Evolutionary conservation across 2,329 filamentous ascomycete species (phyloP), one percentile per base, ranked within the genome.

Genomic region (Sordariomycetes sp.): DNA sequence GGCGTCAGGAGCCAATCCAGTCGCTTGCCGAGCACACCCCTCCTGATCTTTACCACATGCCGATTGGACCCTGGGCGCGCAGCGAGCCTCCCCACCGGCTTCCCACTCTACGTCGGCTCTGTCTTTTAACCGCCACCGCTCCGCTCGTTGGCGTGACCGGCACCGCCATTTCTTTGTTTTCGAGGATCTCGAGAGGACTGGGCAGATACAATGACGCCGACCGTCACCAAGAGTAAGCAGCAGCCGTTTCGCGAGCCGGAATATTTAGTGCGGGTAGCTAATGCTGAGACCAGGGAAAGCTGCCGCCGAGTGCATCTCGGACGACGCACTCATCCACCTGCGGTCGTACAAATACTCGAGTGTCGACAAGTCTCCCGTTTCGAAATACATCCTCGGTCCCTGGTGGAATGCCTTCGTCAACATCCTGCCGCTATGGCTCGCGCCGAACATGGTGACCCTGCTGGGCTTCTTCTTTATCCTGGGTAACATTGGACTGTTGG

Each of bases 391-490:
- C 54, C 73, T 98, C 33, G 84, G 82, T 47, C 90, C 94, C 54
- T 98, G 94, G 67, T 98, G 92, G 92, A 96, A 95, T 74, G 86
- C 79, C 44, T 88, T 88, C 48, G 92, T 96, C 48, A 79, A 94
- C 55, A 63, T 95, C 27, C 64, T 98, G 49, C 92, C 92, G 43
- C 64, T 95, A 75, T 98, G 90, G 88, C 74, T 98, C 35, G 92
- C 92, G 19, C 92, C 92, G 21, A 98, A 98, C 55, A 92, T 95
- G 79, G 90, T 98, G 39, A 98, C 92, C 45, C 70, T 98, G 17
- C 61, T 96, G 31, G 92, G 92, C 38, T 98, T 96, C 71, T 79
- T 83, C 63, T 96, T 90, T 68, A 93, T 98, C 47, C 64, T 98
- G 34, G 78, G 64, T 40, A 96, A 98, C 55, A 75, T 98, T 40